phyloP scores from a whole-genome alignment of 257 asterid genomes.

The Lycium barbarum region DNA sequence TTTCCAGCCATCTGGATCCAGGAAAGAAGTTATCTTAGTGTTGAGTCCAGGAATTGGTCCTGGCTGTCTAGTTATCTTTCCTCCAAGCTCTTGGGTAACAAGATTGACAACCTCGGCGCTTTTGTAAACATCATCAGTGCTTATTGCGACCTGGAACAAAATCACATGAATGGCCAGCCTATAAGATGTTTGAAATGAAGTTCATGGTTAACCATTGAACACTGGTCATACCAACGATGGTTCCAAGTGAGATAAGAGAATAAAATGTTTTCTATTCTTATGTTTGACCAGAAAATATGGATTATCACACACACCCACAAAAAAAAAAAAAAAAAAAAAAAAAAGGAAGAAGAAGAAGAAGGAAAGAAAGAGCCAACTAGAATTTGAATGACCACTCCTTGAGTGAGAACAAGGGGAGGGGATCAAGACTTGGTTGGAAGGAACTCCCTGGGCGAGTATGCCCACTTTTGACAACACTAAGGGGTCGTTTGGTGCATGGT shows the following conservation, averaged over 20 bases:
- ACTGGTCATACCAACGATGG: not conserved
- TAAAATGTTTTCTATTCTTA: not conserved
- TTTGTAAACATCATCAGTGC: constrained; percentile 92
- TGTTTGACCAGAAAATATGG: not conserved
- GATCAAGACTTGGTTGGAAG: constrained; percentile 1
- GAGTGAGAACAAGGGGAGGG: not conserved
- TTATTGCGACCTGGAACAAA: constrained; percentile 66
- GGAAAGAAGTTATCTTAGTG: constrained; percentile 87
- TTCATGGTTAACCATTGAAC: not conserved
- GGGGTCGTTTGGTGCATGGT: too few relatives aligned
- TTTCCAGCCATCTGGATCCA: constrained; percentile 99
- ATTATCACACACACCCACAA: not conserved
- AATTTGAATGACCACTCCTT: not conserved
- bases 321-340: not conserved
- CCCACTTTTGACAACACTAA: not conserved
- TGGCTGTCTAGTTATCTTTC: constrained; percentile 87
- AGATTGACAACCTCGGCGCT: constrained; percentile 85
- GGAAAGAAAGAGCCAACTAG: not conserved
- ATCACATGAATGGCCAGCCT: not conserved
- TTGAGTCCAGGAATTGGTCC: constrained; percentile 91
- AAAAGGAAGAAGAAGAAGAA: too few relatives aligned
- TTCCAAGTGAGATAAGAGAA: not conserved
- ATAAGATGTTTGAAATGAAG: not conserved
- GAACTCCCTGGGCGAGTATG: not conserved
- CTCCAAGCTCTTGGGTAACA: constrained; percentile 87